Evolutionary conservation across 257 asterid species (phyloP).

Genomic region (Nicotiana tomentosiformis): DNA sequence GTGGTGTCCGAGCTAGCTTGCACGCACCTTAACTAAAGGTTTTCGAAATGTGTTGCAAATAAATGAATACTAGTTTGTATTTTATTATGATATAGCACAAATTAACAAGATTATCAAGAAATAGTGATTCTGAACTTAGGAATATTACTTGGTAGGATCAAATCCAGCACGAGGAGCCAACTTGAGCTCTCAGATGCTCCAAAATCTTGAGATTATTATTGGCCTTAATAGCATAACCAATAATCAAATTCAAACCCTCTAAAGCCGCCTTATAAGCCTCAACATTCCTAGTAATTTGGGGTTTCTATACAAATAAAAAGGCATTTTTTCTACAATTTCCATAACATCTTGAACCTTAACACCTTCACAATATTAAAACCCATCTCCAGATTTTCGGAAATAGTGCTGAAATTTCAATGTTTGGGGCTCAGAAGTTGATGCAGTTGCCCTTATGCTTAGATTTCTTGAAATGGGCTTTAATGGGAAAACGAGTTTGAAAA

Average conservation of each 20-base stretch:
- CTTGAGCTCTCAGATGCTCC: conserved; percentile 55
- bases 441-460: conserved; percentile 40
- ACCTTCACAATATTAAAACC: conserved; percentile 67
- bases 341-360: conserved; percentile 64
- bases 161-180: too few species aligned
- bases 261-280: conserved; percentile 81
- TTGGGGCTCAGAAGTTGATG: conserved; percentile 47
- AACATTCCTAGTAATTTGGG: conserved; percentile 76
- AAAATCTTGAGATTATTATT: conserved; percentile 83
- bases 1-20: too few species aligned
- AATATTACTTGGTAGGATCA: too few species aligned
- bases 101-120: too few species aligned
- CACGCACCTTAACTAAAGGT: too few species aligned
- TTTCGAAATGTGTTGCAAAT: too few species aligned
- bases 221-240: conserved; percentile 94
- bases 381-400: conserved; percentile 70
- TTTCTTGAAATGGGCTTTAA: conserved; percentile 38
- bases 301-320: conserved; percentile 87
- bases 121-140: too few species aligned
- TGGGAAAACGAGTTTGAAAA: conserved; percentile 24
- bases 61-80: too few species aligned
- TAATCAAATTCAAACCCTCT: conserved; percentile 60
- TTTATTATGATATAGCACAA: too few species aligned
- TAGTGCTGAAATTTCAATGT: conserved; percentile 66
- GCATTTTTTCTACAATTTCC: conserved; percentile 68